Conservation (phyloP, 768 basidiomycete genomes). For the Arthromyces matolae region DNA sequence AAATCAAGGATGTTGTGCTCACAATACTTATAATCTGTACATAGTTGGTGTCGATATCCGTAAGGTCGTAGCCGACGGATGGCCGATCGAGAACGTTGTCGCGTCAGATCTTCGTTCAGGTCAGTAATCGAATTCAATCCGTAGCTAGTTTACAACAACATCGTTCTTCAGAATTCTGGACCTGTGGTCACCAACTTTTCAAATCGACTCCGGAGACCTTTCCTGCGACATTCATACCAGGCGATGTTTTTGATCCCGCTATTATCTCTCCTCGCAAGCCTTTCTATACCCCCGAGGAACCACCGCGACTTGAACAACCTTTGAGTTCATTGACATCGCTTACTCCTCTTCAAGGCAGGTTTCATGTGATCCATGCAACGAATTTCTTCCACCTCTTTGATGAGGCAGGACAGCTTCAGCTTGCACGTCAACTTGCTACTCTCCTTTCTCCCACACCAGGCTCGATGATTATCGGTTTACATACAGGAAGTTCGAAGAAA, state of each 20-base stretch:
- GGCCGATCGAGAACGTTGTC: conserved; percentile 19
- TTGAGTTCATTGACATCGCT: conserved; percentile 15
- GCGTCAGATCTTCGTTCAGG: conserved; percentile 23
- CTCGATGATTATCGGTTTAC: conserved; percentile 40
- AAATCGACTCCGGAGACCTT: conserved; percentile 45
- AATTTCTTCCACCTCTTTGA: conserved; percentile 51
- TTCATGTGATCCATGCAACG: conserved; percentile 45
- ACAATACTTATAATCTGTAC: too few species aligned
- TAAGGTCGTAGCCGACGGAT: conserved; percentile 23
- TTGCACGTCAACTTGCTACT: conserved; percentile 37
- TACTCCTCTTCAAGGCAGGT: conserved; percentile 37
- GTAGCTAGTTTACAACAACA: too few species aligned
- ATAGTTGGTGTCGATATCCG: conserved; percentile 25
- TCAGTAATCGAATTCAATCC: too few species aligned
- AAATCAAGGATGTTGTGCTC: too few species aligned
- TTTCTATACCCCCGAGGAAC: conserved; percentile 14
- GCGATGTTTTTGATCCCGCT: conserved; percentile 46
- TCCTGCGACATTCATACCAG: conserved; percentile 51
- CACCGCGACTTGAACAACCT: conserved; percentile 14
- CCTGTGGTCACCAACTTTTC: conserved; percentile 59
- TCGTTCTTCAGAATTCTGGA: conserved; percentile 65
- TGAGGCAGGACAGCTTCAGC: conserved; percentile 31
- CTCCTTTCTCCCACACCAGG: conserved; percentile 38
- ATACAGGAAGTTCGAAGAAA: conserved; percentile 28
- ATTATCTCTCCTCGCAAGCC: conserved; percentile 33